phyloP scores from a whole-genome alignment of 2,329 filamentous ascomycete species.

The Thyridium curvatum region DNA sequence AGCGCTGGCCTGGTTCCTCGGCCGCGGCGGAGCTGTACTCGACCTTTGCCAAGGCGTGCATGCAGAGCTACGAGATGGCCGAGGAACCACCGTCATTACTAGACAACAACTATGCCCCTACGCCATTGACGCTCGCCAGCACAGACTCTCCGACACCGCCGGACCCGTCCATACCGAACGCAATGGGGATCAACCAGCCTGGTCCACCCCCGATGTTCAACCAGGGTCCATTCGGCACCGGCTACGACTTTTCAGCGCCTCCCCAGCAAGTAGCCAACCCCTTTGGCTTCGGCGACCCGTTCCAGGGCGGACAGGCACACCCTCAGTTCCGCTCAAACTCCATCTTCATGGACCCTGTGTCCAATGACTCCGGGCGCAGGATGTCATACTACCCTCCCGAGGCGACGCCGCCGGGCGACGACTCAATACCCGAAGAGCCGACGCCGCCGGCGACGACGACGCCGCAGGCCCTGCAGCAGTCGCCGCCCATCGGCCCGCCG shows the following conservation, averaged over 20 bases:
- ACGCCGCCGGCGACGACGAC: slow-evolving; percentile 22
- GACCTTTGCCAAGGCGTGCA: slow-evolving; percentile 77
- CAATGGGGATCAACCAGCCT: slow-evolving; percentile 8
- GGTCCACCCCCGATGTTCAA: slow-evolving; percentile 31
- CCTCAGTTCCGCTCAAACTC: slow-evolving; percentile 60
- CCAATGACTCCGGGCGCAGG: slow-evolving; percentile 48
- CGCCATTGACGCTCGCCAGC: slow-evolving; percentile 12
- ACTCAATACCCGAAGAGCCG: slow-evolving; percentile 21
- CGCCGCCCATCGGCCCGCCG: slow-evolving; percentile 15
- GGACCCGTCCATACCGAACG: background rate
- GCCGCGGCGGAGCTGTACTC: slow-evolving; percentile 80
- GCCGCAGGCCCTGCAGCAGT: slow-evolving; percentile 11
- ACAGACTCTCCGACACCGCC: slow-evolving; percentile 16
- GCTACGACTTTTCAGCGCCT: slow-evolving; percentile 48
- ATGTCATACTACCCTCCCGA: slow-evolving; percentile 59
- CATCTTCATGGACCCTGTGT: slow-evolving; percentile 55
- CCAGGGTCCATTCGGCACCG: slow-evolving; percentile 49
- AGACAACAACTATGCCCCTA: slow-evolving; percentile 8
- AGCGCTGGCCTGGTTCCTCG: slow-evolving; percentile 86
- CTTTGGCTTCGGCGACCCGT: slow-evolving; percentile 17
- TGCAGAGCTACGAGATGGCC: slow-evolving; percentile 75
- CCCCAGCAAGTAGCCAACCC: slow-evolving; percentile 38
- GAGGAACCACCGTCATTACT: slow-evolving; percentile 21
- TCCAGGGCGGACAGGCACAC: slow-evolving; percentile 23
- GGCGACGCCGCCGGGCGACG: slow-evolving; percentile 16